Evolutionary conservation across 2,329 filamentous ascomycete species (phyloP).

Genomic region (Diaporthe batatas): DNA sequence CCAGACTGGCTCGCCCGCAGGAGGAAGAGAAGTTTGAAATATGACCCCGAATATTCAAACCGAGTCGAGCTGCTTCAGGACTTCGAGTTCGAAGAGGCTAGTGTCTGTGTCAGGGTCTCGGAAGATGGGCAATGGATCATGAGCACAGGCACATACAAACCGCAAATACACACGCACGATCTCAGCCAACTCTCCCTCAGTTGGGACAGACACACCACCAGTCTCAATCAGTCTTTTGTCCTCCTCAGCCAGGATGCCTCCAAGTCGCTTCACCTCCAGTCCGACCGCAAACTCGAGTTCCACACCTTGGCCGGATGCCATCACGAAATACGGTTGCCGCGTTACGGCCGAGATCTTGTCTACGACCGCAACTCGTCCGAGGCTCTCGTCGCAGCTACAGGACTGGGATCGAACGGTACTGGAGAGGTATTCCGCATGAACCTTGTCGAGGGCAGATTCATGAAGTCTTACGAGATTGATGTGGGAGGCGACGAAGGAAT

Average conservation of each 20-base stretch:
- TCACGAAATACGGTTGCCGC: constrained; percentile 88
- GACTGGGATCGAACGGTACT: constrained; percentile 85
- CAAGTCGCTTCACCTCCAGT: constrained; percentile 94
- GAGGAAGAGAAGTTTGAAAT: constrained; percentile 90
- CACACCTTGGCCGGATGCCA: constrained; percentile 91
- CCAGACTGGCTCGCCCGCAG: constrained; percentile 96
- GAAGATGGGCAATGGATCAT: constrained; percentile 98
- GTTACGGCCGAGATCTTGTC: constrained; percentile 90
- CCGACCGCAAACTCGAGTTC: constrained; percentile 91
- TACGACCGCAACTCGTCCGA: constrained; percentile 89
- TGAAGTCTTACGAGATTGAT: constrained; percentile 93
- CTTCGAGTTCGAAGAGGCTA: constrained; percentile 97
- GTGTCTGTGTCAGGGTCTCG: constrained; percentile 87
- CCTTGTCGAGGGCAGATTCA: constrained; percentile 90
- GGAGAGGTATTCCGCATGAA: constrained; percentile 96
- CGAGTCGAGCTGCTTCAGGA: constrained; percentile 96
- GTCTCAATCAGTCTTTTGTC: constrained; percentile 90
- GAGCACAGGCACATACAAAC: constrained; percentile 84
- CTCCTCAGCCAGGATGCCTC: constrained; percentile 92
- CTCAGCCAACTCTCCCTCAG: constrained; percentile 94
- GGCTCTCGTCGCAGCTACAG: constrained; percentile 87
- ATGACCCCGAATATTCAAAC: constrained; percentile 92
- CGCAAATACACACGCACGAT: constrained; percentile 94
- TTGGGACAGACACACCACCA: constrained; percentile 90
- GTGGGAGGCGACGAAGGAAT: constrained; percentile 85